Percentiles rank a stretch among this genome's conserved stretches.
Evolutionary conservation across 371 early-diverging fungal species (phyloP).

Genomic region (Mortierella sp.): DNA sequence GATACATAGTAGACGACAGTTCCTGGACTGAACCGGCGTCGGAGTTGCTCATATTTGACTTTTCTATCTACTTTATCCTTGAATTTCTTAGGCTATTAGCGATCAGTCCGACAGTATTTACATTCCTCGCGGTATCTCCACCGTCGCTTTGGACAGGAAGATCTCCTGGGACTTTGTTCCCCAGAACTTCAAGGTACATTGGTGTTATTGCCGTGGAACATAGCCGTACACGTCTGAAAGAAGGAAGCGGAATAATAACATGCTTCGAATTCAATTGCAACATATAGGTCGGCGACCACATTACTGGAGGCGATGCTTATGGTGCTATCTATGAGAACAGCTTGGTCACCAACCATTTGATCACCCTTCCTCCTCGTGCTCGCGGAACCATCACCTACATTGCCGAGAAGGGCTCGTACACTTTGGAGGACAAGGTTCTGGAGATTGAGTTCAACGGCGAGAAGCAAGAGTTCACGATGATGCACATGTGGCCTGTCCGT

Average conservation of each 20-base stretch:
- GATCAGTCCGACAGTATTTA: constrained; percentile 96
- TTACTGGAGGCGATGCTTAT: constrained; percentile 99
- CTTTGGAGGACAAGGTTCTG: constrained; percentile 92
- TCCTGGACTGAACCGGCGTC: background rate
- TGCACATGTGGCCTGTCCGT: constrained; percentile 99
- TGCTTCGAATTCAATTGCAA: background rate
- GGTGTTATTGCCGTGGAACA: too few species aligned
- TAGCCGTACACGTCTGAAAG: background rate
- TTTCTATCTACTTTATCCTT: too few species aligned
- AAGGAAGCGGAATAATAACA: background rate
- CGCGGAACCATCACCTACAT: constrained; percentile 97
- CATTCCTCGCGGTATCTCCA: constrained; percentile 99
- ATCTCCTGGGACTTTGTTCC: constrained; percentile 98
- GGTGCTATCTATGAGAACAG: constrained; percentile 98
- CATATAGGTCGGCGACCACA: constrained; percentile 91
- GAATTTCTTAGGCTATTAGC: constrained; percentile 84
- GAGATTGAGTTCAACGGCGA: constrained; percentile 97
- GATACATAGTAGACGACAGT: background rate
- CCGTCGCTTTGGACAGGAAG: constrained; percentile 95
- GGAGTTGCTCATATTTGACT: background rate
- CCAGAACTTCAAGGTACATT: constrained; percentile 80
- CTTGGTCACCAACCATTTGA: constrained; percentile 91
- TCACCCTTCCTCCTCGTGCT: constrained; percentile 97
- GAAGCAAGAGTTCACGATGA: constrained; percentile 92
- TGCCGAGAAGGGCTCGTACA: constrained; percentile 97